Evolutionary conservation across 2,329 filamentous ascomycete species (phyloP).

Genomic region (Neofusicoccum kwambonambiense): DNA sequence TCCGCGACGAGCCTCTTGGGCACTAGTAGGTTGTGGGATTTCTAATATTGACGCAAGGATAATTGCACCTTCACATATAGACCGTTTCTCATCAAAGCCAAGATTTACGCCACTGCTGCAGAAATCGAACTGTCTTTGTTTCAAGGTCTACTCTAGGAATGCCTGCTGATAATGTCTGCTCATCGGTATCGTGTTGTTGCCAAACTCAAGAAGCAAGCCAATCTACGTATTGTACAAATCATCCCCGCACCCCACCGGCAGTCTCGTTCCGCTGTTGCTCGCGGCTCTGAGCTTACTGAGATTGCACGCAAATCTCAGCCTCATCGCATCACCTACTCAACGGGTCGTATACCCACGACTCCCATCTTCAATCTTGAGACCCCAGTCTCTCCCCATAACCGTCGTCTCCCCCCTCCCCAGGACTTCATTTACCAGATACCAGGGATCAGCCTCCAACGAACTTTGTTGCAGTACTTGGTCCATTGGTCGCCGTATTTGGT

Average conservation of each 20-base stretch:
- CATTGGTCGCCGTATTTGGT: slow-evolving; percentile 48
- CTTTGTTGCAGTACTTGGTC: slow-evolving; percentile 44
- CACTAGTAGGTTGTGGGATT: background rate
- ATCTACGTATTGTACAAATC: background rate
- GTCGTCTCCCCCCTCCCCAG: too few species aligned
- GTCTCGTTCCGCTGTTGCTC: background rate
- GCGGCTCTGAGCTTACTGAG: background rate
- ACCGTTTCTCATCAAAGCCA: too few species aligned
- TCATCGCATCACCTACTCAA: background rate
- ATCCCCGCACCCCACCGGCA: background rate
- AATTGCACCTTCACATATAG: background rate
- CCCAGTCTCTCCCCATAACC: background rate
- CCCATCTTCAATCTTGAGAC: background rate
- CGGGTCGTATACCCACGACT: background rate
- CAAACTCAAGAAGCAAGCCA: background rate
- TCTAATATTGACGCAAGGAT: background rate
- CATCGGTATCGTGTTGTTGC: background rate
- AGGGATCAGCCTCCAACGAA: slow-evolving; percentile 45
- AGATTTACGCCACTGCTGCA: background rate
- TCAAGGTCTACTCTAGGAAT: slow-evolving; percentile 4
- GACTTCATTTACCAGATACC: slow-evolving; percentile 29
- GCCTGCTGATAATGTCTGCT: background rate
- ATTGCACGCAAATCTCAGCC: background rate
- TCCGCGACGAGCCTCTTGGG: background rate
- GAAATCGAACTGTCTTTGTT: background rate